Conservation (phyloP, 2,329 filamentous ascomycete genomes). For the Cladophialophora exuberans region DNA sequence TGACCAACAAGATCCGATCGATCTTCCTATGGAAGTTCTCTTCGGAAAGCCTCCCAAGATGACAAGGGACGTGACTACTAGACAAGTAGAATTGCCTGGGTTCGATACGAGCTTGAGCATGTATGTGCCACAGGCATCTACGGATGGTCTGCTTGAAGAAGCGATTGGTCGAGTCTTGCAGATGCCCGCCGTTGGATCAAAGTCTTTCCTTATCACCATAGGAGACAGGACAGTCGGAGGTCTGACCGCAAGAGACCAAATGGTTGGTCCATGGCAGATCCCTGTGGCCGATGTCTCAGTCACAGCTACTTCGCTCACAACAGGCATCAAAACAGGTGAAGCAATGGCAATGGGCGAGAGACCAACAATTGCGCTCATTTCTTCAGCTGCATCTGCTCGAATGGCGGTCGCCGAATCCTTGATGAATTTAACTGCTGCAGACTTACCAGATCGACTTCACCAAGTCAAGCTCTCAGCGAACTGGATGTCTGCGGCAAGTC, state of each 20-base stretch:
- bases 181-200: slow-evolving; percentile 90
- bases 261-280: slow-evolving; percentile 95
- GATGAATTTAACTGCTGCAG: slow-evolving; percentile 86
- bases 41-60: slow-evolving; percentile 88
- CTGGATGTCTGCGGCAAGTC: slow-evolving; percentile 98
- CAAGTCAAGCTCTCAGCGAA: slow-evolving; percentile 91
- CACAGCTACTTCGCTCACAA: slow-evolving; percentile 77
- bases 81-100: slow-evolving; percentile 66
- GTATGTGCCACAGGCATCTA: slow-evolving; percentile 63
- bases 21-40: slow-evolving; percentile 83
- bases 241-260: slow-evolving; percentile 85
- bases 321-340: slow-evolving; percentile 77
- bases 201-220: slow-evolving; percentile 96
- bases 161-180: slow-evolving; percentile 81
- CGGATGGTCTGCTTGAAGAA: slow-evolving; percentile 60
- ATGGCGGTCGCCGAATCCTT: slow-evolving; percentile 96
- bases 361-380: slow-evolving; percentile 85
- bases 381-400: slow-evolving; percentile 82
- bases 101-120: slow-evolving; percentile 77
- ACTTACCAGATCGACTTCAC: slow-evolving; percentile 71
- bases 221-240: slow-evolving; percentile 91
- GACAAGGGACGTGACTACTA: slow-evolving; percentile 71
- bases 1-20: slow-evolving; percentile 73
- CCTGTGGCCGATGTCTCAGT: slow-evolving; percentile 94
- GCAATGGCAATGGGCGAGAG: slow-evolving; percentile 99